Percentiles rank a stretch among this genome's conserved stretches.
phyloP scores from a whole-genome alignment of 2,329 filamentous ascomycete genomes.

The Exserohilum turcica region DNA sequence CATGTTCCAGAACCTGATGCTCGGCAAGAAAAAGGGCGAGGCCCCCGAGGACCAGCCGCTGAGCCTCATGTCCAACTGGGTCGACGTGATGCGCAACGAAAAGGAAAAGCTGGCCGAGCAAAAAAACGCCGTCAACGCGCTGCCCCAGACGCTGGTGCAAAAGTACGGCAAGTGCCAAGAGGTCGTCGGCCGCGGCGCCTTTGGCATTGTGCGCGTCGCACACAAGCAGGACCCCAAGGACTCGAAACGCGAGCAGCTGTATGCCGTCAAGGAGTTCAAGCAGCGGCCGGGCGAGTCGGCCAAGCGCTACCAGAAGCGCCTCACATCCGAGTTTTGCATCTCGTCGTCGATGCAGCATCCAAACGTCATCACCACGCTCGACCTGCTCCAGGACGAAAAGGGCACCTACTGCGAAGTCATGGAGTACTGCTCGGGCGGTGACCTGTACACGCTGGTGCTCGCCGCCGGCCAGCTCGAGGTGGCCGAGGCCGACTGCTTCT shows the following conservation, averaged over 20 bases:
- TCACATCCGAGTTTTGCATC: slow-evolving; percentile 98
- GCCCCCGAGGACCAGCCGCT: slow-evolving; percentile 75
- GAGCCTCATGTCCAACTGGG: slow-evolving; percentile 93
- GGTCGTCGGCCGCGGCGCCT: slow-evolving; percentile 91
- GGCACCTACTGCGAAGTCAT: slow-evolving; percentile 99
- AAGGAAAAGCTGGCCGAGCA: slow-evolving; percentile 76
- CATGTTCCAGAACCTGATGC: slow-evolving; percentile 83
- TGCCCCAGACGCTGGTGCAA: slow-evolving; percentile 80
- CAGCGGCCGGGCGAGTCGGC: slow-evolving; percentile 91
- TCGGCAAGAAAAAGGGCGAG: slow-evolving; percentile 78
- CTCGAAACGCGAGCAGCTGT: slow-evolving; percentile 80
- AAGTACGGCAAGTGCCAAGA: slow-evolving; percentile 99
- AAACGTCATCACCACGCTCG: slow-evolving; percentile 96
- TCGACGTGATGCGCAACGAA: slow-evolving; percentile 88
- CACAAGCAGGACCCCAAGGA: slow-evolving; percentile 90
- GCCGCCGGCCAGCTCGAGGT: slow-evolving; percentile 91
- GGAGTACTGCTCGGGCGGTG: slow-evolving; percentile 97
- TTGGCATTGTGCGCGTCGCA: slow-evolving; percentile 95
- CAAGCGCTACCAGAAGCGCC: slow-evolving; percentile 96
- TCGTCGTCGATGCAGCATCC: slow-evolving; percentile 95
- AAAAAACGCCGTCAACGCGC: slow-evolving; percentile 76
- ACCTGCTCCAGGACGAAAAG: slow-evolving; percentile 93
- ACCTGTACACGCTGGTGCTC: slow-evolving; percentile 91
- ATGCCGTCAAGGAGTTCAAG: slow-evolving; percentile 97
- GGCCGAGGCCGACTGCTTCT: slow-evolving; percentile 93